Conservation (phyloP, 2,329 filamentous ascomycete species). For the Botrytis galanthina region DNA sequence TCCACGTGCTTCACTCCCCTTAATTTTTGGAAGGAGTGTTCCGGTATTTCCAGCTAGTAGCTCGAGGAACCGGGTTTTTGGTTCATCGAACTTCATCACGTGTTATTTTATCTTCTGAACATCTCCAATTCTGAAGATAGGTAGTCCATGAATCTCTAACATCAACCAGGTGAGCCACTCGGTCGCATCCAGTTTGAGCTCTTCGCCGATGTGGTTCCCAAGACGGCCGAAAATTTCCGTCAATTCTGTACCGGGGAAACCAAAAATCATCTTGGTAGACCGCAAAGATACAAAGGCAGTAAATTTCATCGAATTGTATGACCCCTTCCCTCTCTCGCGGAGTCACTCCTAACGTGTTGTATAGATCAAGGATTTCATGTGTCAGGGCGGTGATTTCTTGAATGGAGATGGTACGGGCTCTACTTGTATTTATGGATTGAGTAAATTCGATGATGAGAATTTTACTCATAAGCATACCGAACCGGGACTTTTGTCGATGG, state of each 20-base stretch:
- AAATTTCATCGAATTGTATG: constrained; percentile 91
- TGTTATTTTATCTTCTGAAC: constrained; percentile 23
- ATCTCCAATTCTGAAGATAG: not conserved
- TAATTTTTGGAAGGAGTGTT: too few relatives aligned
- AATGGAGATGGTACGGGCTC: constrained; percentile 91
- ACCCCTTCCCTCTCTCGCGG: not conserved
- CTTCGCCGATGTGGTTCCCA: constrained; percentile 78
- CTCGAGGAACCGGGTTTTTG: not conserved
- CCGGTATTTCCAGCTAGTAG: not conserved
- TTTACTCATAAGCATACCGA: constrained; percentile 76
- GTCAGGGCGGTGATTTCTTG: constrained; percentile 93
- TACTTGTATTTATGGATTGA: constrained; percentile 81
- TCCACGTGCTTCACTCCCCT: constrained; percentile 1
- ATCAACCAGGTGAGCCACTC: constrained; percentile 68
- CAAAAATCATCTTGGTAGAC: constrained; percentile 71
- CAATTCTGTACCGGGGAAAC: constrained; percentile 95
- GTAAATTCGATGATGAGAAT: constrained; percentile 87
- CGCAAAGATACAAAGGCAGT: constrained; percentile 90
- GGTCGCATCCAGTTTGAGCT: constrained; percentile 89
- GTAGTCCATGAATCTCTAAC: constrained; percentile 8
- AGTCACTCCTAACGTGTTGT: not conserved
- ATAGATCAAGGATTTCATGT: constrained; percentile 91
- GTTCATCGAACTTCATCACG: constrained; percentile 28
- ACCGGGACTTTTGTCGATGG: constrained; percentile 87
- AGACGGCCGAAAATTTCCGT: constrained; percentile 94